Conservation (phyloP, 164 flowering plant genomes). For the Nymphaea colorata region DNA sequence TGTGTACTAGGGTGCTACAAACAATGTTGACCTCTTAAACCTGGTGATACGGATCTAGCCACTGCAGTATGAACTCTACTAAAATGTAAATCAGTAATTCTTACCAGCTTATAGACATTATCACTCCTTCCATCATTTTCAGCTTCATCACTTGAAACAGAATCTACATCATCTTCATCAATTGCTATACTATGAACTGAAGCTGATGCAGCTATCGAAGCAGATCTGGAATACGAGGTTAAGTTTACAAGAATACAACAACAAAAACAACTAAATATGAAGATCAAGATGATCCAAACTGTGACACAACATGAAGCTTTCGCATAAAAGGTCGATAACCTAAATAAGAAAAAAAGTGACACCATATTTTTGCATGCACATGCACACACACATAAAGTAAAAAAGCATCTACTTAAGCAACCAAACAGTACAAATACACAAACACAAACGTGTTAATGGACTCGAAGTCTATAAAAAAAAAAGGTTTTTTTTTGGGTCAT, state of each 20-base stretch:
- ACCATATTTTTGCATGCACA: neutral
- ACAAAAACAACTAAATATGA: neutral
- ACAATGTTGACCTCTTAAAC: no score
- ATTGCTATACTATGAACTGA: constrained; percentile 42
- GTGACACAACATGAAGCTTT: neutral
- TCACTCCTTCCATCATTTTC: constrained; percentile 29
- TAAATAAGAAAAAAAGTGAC: neutral
- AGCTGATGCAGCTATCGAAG: constrained; percentile 54
- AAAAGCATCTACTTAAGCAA: neutral
- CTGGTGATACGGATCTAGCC: no score
- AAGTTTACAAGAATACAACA: neutral
- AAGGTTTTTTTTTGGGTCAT: no score
- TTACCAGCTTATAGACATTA: constrained; percentile 59
- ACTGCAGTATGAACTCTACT: no score
- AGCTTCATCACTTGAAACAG: constrained; percentile 65
- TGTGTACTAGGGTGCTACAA: no score
- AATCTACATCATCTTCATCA: constrained; percentile 55
- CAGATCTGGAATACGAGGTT: constrained; percentile 37
- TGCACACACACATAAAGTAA: neutral
- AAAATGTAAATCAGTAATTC: constrained; percentile 3
- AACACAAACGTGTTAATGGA: no score
- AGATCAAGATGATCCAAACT: neutral
- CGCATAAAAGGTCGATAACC: neutral
- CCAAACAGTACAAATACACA: no score
- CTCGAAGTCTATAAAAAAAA: no score